Base-by-base conservation (phyloP, 2,329 filamentous ascomycete species). In the Ascochyta koolunga region DNA sequence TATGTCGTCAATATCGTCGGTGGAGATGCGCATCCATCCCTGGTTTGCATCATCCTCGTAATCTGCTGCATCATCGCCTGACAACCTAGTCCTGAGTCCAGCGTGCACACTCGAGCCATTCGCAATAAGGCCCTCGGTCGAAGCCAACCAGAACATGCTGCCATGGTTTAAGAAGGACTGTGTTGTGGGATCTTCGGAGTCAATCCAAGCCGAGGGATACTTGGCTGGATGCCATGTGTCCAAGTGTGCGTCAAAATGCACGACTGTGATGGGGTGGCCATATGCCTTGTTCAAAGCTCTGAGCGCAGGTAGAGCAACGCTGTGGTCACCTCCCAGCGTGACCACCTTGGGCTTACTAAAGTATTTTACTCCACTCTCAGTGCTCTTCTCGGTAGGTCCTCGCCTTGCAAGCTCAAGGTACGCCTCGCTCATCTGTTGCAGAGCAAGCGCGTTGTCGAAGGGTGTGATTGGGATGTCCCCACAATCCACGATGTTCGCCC, bases 91-190 rank as follows among this genome's bases (percentile, higher is more conserved):
- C 38, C 92, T 86, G 44, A 96, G 79, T 1, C 92, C 92, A 0
- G 90, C 92, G 73, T 96, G 92, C 5, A 95, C 90, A 19, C 86
- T 89, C 0, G 84, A 88, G 13, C 80, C 78, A 73, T 93, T 93
- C 56, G 84, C 81, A 53, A 96, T 87, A 22, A 96, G 78, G 0
- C 90, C 90, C 73, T 96, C 92, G 25, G 87, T 86, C 42, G 87
- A 87, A 5, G 92, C 92, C 62, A 93, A 83, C 89, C 91, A 93
- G 81, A 96, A 96, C 87, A 96, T 95, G 62, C 86, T 90, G 4
- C 93, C 92, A 74, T 96, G 92, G 68, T 88, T 96, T 78, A 96
- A 95, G 63, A 88, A 84, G 2, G 85, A 83, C 72, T 91, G 89
- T 55, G 85, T 82, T 2, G 82, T 83, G 6, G 79, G 74, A 47